Evolutionary conservation across 2,329 filamentous ascomycete genomes (phyloP).

Genomic region (Ustulina deusta): DNA sequence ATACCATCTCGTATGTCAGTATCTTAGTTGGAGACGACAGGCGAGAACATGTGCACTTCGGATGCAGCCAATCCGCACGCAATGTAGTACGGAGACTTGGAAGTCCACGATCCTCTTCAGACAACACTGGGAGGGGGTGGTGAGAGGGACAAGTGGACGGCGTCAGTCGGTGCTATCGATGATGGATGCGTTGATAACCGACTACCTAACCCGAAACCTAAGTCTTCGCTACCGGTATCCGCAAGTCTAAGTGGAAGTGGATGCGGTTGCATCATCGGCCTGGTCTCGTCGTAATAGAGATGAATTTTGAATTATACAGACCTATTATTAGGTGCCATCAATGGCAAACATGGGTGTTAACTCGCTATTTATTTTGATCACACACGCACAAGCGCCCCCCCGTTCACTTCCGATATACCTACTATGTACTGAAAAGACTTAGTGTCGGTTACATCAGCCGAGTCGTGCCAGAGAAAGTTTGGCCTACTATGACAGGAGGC

Average conservation of each 20-base stretch:
- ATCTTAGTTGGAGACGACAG: conserved; percentile 21
- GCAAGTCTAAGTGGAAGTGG: conserved; percentile 6
- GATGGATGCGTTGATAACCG: conserved; percentile 19
- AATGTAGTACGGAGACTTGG: conserved; percentile 10
- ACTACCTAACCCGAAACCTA: conserved; percentile 23
- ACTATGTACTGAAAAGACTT: conserved; percentile 2
- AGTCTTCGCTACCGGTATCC: conserved; percentile 7
- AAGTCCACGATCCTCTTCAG: conserved; percentile 5
- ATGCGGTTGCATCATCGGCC: conserved; percentile 28
- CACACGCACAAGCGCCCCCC: conserved; percentile 4
- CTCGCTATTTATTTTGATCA: conserved; percentile 20
- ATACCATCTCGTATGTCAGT: conserved; percentile 15
- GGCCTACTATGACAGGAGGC: conserved; percentile 4
- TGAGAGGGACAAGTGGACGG: conserved; percentile 6
- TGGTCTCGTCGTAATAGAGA: conserved; percentile 13
- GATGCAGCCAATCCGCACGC: conserved; percentile 30
- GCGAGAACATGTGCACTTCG: conserved; percentile 25
- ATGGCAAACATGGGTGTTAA: conserved; percentile 7
- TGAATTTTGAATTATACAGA: background rate
- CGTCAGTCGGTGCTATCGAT: background rate
- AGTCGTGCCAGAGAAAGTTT: background rate
- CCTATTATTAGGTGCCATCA: conserved; percentile 21
- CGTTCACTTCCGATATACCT: conserved; percentile 11
- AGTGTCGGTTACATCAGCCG: conserved; percentile 17
- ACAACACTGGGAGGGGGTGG: background rate